Base-by-base conservation (phyloP, 805 yeast genomes). In the Metschnikowia kunwiensis region DNA sequence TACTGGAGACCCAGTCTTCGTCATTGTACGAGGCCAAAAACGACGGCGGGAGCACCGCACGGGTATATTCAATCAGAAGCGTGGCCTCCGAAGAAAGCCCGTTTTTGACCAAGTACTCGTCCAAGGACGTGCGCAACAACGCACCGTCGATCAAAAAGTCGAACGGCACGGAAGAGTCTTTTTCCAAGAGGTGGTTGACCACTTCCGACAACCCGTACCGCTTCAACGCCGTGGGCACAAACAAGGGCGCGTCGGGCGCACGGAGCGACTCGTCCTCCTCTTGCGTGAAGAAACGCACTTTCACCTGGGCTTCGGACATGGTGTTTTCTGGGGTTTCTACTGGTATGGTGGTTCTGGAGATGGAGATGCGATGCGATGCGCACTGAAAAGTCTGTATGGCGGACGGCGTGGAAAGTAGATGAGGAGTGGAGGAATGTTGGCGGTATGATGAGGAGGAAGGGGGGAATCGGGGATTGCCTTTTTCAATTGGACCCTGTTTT, bases 41-140 rank as follows among this genome's bases (percentile, higher is more conserved):
- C 17, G 91, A 80, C n/a, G 98, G 98, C 13, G 98, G 98, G 34
- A 91, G 73, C 24, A 88, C 82, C 1, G 96, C 88, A 49, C 95
- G 75, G 9, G 96, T 86, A 65, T 93, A 93, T 57, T 93, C 98
- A 30, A 93, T 66, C 19, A 78, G 78, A 43, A 93, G 59, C 36
- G 81, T 77, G 1, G 85, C 75, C 70, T 93, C 98, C 18, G 80
- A 73, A 2, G 96, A 86, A 25, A 89, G 68, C 6, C 89, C 97
- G 46, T 86, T 75, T 33, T 74, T 65, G 11, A 78, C 70, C 51
- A 93, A 67, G 60, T 91, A 91, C 10, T 84, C 91, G 31, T 86
- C 82, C 36, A 93, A 67, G 1, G 95, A 79, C 1, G 83, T 73
- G 50, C 93, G 80, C 40, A 93, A 65, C 38, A 93, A 66, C 15